Evolutionary conservation across 1,284 basidiomycete genomes (phyloP).

Genomic region (Omphalotus olearius): DNA sequence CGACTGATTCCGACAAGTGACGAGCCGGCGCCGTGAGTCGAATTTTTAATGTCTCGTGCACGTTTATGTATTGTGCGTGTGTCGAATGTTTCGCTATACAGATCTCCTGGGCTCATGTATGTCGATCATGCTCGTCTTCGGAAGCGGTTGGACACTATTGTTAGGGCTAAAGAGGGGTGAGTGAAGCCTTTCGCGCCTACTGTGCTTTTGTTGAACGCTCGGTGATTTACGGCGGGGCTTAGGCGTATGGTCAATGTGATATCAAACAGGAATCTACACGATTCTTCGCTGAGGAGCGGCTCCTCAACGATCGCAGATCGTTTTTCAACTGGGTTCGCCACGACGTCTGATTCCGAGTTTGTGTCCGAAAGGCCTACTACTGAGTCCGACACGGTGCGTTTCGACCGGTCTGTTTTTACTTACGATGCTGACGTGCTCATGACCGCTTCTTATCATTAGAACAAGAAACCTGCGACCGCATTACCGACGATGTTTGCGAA

Average conservation of each 20-base stretch:
- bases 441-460: no score
- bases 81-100: neutral
- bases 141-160: slow-evolving; percentile 12
- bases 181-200: neutral
- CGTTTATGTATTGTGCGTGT: neutral
- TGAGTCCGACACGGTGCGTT: no score
- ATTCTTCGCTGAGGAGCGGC: neutral
- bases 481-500: no score
- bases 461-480: no score
- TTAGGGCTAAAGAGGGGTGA: slow-evolving; percentile 11
- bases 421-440: no score
- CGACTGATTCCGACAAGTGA: slow-evolving; percentile 10
- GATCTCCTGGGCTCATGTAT: slow-evolving; percentile 5
- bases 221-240: no score
- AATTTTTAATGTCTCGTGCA: neutral
- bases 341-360: neutral
- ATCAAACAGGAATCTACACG: neutral
- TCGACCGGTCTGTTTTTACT: no score
- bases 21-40: slow-evolving; percentile 9
- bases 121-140: slow-evolving; percentile 10
- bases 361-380: no score
- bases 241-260: slow-evolving; percentile 13
- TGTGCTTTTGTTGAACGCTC: neutral
- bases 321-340: neutral
- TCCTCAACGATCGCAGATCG: neutral